Base-by-base conservation (phyloP, 2,329 filamentous ascomycete species). In the Cercospora nicotianae region DNA sequence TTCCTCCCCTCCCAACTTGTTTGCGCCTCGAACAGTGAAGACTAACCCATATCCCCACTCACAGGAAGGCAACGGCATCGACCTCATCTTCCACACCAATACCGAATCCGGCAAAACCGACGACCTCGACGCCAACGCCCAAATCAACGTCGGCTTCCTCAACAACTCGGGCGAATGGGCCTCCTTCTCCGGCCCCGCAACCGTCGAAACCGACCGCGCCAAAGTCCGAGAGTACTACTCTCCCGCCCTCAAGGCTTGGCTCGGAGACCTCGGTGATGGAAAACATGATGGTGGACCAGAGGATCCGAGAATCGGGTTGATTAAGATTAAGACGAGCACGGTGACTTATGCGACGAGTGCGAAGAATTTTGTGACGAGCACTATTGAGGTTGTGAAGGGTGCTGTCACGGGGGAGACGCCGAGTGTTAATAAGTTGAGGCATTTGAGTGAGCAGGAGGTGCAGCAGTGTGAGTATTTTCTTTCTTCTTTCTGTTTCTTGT, bases 21-120 rank as follows among this genome's bases (percentile, higher is more conserved):
- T 12, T 13, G 12, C 33, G 2, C 33, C 5, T 13, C 33, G 12
- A 36, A n/a, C 33, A 39, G 5, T 2, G 5, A n/a, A 16, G 5
- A 39, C 33, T 39, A 6, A 39, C 33, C 33, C 31, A 30, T 6
- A 30, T n/a, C n/a, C n/a, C n/a, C n/a, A n/a, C 31, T 26, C 12
- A 36, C 70, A 94, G 91, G 92, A 96, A 81, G 84, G 85, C 69
- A 90, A 89, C 71, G 91, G 91, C 75, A 85, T 93, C 66, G 93
- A 96, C 78, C 87, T 95, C 66, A 86, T 96, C 79, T 96, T 96
- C 86, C 90, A 95, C 83, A 93, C 93, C 77, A 96, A 96, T 84
- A 93, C 92, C 70, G 91, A 94, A 78, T 93, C 91, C 9, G 89
- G 92, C 81, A 96, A 97, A 85, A 93, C 92, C 5, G 87, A 92